These are phyloP conservation scores for Pythium inflatum DNA, from an alignment of 352 stramenopile species.

Conservation along the genomic window DNA sequence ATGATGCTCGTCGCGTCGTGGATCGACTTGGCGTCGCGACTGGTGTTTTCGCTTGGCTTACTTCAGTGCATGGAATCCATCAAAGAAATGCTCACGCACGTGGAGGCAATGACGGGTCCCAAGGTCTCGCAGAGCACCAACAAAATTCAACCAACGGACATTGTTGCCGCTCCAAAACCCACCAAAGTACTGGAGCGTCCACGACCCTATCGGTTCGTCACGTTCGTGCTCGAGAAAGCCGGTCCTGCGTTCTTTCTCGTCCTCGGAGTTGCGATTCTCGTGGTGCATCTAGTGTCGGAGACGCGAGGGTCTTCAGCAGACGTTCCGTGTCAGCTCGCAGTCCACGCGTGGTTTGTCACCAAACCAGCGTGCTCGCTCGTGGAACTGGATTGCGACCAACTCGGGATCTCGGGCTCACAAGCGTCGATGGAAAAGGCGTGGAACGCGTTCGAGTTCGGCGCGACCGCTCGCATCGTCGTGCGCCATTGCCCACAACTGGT, in stretches of 20 bases:
- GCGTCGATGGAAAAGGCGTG: not conserved
- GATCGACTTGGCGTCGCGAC: constrained; percentile 16
- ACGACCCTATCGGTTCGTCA: not conserved
- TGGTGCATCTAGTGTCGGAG: not conserved
- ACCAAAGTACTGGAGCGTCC: too few relatives aligned
- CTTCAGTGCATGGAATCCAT: not conserved
- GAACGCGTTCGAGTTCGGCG: not conserved
- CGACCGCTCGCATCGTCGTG: not conserved
- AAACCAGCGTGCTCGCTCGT: not conserved
- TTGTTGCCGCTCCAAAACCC: too few relatives aligned
- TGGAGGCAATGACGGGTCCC: too few relatives aligned
- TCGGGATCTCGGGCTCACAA: not conserved
- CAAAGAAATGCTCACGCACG: not conserved
- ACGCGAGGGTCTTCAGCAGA: too few relatives aligned
- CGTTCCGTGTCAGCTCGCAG: not conserved
- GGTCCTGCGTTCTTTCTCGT: not conserved
- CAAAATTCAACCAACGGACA: too few relatives aligned
- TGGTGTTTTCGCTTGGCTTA: not conserved
- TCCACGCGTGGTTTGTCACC: not conserved
- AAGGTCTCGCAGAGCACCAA: too few relatives aligned
- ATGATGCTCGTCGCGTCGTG: constrained; percentile 29
- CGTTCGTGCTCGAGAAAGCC: not conserved
- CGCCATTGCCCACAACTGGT: not conserved
- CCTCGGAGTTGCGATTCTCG: not conserved
- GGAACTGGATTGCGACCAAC: not conserved